Percentiles rank a stretch among this genome's conserved stretches.
Conservation (phyloP, 2,329 filamentous ascomycete genomes). For the Fusarium compactum region DNA sequence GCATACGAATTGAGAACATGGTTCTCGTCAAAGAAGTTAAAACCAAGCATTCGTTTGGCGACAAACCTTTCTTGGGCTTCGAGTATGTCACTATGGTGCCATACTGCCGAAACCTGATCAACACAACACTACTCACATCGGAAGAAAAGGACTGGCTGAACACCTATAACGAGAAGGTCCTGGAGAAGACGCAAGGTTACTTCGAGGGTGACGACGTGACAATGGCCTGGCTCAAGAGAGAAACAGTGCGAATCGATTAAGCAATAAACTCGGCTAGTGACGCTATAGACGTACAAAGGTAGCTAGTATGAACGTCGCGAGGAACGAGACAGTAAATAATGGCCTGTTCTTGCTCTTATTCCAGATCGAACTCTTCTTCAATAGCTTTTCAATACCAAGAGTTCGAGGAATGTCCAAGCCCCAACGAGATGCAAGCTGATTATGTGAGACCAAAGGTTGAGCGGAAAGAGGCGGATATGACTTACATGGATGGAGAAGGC, state of each 20-base stretch:
- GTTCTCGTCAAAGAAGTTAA: slow-evolving; percentile 90
- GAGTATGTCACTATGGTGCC: slow-evolving; percentile 98
- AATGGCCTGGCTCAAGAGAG: slow-evolving; percentile 84
- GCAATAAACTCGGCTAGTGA: not conserved
- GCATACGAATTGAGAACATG: slow-evolving; percentile 96
- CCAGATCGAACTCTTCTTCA: slow-evolving; percentile 57
- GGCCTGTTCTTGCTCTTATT: slow-evolving; percentile 68
- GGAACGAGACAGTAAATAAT: slow-evolving; percentile 76
- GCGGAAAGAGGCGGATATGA: not conserved
- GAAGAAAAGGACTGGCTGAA: slow-evolving; percentile 90
- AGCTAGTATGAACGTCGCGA: slow-evolving; percentile 78
- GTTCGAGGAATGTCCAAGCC: slow-evolving; percentile 57
- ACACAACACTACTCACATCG: slow-evolving; percentile 76
- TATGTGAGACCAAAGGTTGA: slow-evolving; percentile 22
- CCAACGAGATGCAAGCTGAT: slow-evolving; percentile 58
- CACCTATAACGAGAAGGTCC: slow-evolving; percentile 83
- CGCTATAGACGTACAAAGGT: slow-evolving; percentile 60
- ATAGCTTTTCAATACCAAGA: slow-evolving; percentile 53
- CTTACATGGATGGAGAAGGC: slow-evolving; percentile 73
- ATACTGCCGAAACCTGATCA: slow-evolving; percentile 89
- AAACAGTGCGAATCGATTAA: slow-evolving; percentile 74
- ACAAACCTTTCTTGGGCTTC: slow-evolving; percentile 94
- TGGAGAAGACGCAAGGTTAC: slow-evolving; percentile 81
- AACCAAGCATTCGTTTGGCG: slow-evolving; percentile 88
- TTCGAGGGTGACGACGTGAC: slow-evolving; percentile 80